phyloP scores from a whole-genome alignment of 1,284 basidiomycete species.

The Pyrrhoderma noxium region DNA sequence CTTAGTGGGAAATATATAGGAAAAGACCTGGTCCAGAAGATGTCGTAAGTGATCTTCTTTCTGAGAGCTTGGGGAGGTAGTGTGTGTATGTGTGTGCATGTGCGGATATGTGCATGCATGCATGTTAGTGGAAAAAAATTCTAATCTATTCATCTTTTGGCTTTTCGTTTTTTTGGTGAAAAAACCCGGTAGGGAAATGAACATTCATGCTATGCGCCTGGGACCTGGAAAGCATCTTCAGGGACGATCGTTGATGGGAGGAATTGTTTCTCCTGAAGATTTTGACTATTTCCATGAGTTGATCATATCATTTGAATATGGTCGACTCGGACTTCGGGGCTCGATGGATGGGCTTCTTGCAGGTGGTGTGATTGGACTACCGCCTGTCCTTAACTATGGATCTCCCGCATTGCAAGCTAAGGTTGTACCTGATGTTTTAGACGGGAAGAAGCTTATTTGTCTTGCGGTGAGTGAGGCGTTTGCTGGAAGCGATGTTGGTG shows the following conservation, averaged over 20 bases:
- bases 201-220: constrained; percentile 89
- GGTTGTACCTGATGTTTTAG: constrained; percentile 59
- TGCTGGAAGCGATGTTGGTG: constrained; percentile 89
- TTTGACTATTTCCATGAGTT: constrained; percentile 80
- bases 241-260: constrained; percentile 78
- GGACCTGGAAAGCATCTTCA: constrained; percentile 87
- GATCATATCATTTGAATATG: constrained; percentile 83
- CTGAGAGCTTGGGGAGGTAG: neutral
- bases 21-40: constrained; percentile 67
- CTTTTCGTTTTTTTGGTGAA: neutral
- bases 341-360: constrained; percentile 79
- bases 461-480: constrained; percentile 75
- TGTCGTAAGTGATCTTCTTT: constrained; percentile 41
- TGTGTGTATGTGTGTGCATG: too few relatives aligned
- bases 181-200: constrained; percentile 43
- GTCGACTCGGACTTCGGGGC: constrained; percentile 76
- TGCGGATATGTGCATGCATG: too few relatives aligned
- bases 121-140: too few relatives aligned
- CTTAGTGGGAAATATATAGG: constrained; percentile 74
- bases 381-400: constrained; percentile 84
- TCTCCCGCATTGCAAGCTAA: constrained; percentile 65
- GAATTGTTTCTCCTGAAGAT: constrained; percentile 82
- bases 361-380: constrained; percentile 78
- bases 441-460: constrained; percentile 76
- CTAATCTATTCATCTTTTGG: neutral